These are phyloP conservation scores for Lasiodiplodia sp. DNA, from an alignment of 2,329 filamentous ascomycete genomes.

Conservation along the genomic window DNA sequence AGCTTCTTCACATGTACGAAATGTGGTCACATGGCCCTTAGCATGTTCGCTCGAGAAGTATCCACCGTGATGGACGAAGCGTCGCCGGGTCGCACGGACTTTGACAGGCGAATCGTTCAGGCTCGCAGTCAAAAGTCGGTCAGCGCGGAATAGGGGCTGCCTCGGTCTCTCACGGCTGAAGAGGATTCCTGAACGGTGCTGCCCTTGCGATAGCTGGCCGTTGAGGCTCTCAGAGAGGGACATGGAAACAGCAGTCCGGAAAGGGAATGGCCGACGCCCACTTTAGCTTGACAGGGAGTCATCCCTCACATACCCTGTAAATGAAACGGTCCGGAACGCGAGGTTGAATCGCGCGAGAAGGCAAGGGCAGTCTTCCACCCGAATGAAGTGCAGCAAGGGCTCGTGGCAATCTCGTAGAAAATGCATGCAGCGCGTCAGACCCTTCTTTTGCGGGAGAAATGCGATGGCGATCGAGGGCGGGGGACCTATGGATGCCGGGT, in stretches of 20 bases:
- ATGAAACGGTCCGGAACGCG: conserved; percentile 17
- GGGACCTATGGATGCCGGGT: background rate
- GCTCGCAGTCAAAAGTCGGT: conserved; percentile 14
- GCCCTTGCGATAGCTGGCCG: background rate
- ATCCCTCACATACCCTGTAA: conserved; percentile 15
- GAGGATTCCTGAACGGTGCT: background rate
- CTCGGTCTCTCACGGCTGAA: background rate
- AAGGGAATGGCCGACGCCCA: conserved; percentile 1
- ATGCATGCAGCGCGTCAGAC: conserved; percentile 17
- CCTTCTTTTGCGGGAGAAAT: conserved; percentile 13
- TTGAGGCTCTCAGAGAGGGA: conserved; percentile 4
- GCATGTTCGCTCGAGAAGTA: conserved; percentile 3
- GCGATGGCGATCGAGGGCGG: conserved; percentile 11
- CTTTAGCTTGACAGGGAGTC: conserved; percentile 2
- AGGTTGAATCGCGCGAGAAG: background rate
- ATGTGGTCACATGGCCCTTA: conserved; percentile 9
- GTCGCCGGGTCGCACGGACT: conserved; percentile 16
- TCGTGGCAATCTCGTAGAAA: background rate
- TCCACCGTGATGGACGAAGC: conserved; percentile 23
- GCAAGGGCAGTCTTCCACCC: conserved; percentile 15
- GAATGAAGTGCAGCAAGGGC: conserved; percentile 19
- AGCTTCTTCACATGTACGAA: conserved; percentile 18
- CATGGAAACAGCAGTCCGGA: background rate
- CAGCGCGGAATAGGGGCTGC: conserved; percentile 9
- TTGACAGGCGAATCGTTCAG: background rate